Base-by-base conservation (phyloP, 352 stramenopile genomes). In the Pythium phragmiticola region DNA sequence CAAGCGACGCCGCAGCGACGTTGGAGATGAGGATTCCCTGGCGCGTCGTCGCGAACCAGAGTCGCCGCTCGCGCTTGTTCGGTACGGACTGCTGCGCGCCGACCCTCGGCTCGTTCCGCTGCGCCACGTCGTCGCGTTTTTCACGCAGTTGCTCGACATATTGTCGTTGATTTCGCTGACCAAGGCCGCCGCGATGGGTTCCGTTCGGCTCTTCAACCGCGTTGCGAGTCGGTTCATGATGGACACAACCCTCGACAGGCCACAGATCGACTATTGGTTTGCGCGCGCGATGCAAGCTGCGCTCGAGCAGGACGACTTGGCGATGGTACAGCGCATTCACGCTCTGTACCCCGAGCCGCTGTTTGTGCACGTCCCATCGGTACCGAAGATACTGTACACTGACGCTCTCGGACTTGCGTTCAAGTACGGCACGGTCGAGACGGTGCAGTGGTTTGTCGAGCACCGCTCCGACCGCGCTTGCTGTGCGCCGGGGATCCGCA, bases 281-380 rank as follows among this genome's bases (percentile, higher is more conserved):
- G 52, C 37, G 37, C 52, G 37, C 37, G 52, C 37, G 23, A 33
- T 59, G 52, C 52, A 49, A 16, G 41, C 37, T 37, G 52, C 52
- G 52, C 52, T 59, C 37, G 37, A 59, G 52, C 36, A 14, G 1
- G 52, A 59, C 37, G 52, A 59, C 17, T 39, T 59, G 4, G 52
- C 34, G 1, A 59, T 59, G 37, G 33, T 46, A 6, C n/a, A 30
- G 34, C 12, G 21, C 36, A 16, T 48, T 30, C 52, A 58, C 52
- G 33, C 34, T 26, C 23, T 49, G 14, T 34, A 58, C 37, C 34
- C 33, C 7, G 21, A 12, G 36, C 52, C 52, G 12, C 52, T 58
- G 12, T 36, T 16, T 21, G 36, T 58, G n/a, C 36, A 34, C 34
- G 34, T 47, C 5, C 37, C 33, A 16, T 13, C 33, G 28, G 33